These are phyloP conservation scores for Plasmodium blacklocki DNA, from an alignment of 169 alveolate genomes.

Conservation along the genomic window DNA sequence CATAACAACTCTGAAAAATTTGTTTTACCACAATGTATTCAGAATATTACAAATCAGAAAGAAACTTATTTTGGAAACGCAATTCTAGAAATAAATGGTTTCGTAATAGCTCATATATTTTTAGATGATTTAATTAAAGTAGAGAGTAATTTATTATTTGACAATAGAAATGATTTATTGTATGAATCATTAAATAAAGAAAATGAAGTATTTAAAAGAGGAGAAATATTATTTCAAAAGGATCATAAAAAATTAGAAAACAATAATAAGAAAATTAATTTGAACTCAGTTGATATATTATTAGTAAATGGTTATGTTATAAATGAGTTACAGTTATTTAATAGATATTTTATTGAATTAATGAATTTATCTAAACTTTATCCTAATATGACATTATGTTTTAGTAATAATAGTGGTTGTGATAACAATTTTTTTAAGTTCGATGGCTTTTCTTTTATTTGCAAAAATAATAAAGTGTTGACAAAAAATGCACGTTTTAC, in stretches of 20 bases:
- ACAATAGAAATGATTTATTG: not conserved
- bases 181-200: not conserved
- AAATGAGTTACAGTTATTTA: conserved; percentile 57
- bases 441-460: conserved; percentile 74
- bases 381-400: conserved; percentile 46
- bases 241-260: conserved; percentile 9
- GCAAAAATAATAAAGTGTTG: conserved; percentile 20
- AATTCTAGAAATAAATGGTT: not conserved
- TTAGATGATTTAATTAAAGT: conserved; percentile 49
- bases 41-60: conserved; percentile 51
- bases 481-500: conserved; percentile 73
- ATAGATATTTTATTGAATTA: conserved; percentile 40
- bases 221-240: not conserved
- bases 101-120: conserved; percentile 22
- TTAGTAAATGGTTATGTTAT: conserved; percentile 43
- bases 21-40: conserved; percentile 36
- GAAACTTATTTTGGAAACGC: conserved; percentile 69
- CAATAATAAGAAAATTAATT: not conserved
- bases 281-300: conserved; percentile 35
- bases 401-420: conserved; percentile 60
- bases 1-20: conserved; percentile 12
- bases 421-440: conserved; percentile 61
- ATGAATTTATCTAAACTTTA: conserved; percentile 38
- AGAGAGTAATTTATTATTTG: not conserved
- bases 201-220: conserved; percentile 2